phyloP scores from a whole-genome alignment of 2,329 filamentous ascomycete species.

The Neopestalotiopsis rosae region DNA sequence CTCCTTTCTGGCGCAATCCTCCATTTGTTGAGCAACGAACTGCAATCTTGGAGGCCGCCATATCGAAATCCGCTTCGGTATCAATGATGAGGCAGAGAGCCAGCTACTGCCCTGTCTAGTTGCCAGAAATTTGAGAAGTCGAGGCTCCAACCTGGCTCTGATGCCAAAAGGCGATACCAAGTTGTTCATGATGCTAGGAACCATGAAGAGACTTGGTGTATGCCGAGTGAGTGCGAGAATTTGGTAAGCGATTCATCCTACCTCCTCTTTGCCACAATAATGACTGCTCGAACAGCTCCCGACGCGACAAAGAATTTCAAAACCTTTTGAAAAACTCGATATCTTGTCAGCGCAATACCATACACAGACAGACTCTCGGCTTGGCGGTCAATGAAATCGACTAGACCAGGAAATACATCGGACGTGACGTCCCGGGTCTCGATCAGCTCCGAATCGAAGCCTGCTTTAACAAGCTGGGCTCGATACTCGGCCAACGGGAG shows the following conservation, averaged over 20 bases:
- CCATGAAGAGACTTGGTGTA: too few relatives aligned
- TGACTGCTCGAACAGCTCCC: not conserved
- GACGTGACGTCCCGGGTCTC: slow-evolving; percentile 55
- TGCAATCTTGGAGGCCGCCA: too few relatives aligned
- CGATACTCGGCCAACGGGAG: slow-evolving; percentile 51
- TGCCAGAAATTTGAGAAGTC: too few relatives aligned
- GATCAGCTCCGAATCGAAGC: slow-evolving; percentile 49
- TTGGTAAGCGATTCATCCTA: not conserved
- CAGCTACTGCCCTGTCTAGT: too few relatives aligned
- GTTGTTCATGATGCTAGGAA: too few relatives aligned
- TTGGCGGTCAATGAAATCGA: slow-evolving; percentile 42
- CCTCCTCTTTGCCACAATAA: not conserved
- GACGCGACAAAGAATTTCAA: not conserved
- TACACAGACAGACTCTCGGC: not conserved
- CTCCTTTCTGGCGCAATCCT: too few relatives aligned
- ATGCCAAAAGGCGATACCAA: too few relatives aligned
- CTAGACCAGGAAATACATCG: slow-evolving; percentile 57
- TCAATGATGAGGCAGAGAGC: too few relatives aligned
- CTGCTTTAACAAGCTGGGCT: slow-evolving; percentile 48
- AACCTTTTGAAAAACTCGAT: not conserved
- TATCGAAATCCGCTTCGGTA: too few relatives aligned
- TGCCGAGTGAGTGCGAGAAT: too few relatives aligned
- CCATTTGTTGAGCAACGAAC: too few relatives aligned
- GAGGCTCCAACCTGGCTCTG: too few relatives aligned
- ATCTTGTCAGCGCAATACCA: not conserved